Evolutionary conservation across 202 grass and related monocot genomes (phyloP), one percentile per base, ranked within the genome.

Genomic region (Dendrocalamus latiflorus): DNA sequence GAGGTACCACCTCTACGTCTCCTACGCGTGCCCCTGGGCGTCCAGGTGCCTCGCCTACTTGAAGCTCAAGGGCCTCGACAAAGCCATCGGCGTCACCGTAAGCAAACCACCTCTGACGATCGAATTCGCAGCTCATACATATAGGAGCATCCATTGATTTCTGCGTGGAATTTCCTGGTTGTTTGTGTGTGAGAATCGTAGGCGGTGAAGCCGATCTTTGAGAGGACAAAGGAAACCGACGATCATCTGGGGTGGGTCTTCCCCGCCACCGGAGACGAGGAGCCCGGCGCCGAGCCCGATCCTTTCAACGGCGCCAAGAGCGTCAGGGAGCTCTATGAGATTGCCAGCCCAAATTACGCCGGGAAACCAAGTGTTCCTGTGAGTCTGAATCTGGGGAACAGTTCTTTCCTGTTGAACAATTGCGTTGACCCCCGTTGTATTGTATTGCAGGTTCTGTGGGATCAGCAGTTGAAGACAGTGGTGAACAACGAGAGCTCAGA

Each of bases 401-500:
- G 11, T 8, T 20, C 22, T 49, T 76, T 28, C 22, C 43, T 37
- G 3, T 38, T 1, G 30, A 24, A 6, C 48, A 69, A 5, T 56
- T 67, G 42, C n/a, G n/a, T n/a, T n/a, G n/a, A n/a, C n/a, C n/a
- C n/a, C n/a, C n/a, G n/a, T n/a, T n/a, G n/a, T n/a, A n/a, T 74
- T 30, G 4, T 48, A 10, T 72, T 69, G 58, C 84, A 95, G 95
- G 91, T 98, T 28, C 89, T 98, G 37, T 98, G 95, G 95, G 95
- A 98, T 75, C 91, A 95, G 87, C 83, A 95, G 65, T 83, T 93
- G 1, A 95, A 91, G 80, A 95, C 95, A 6, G 90, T 93, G 65
- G 95, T 98, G 70, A 98, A 83, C 83, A 98, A 98, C 71, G 95
- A 98, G 95, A 98, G 95, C 80, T 81, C 92, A 5, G 95, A 98